A percentile compares a stretch with the other conserved stretches of the same genome.
Evolutionary conservation across 1,139 yeast species (phyloP).

Genomic region (Lodderomyces metapsilosis): DNA sequence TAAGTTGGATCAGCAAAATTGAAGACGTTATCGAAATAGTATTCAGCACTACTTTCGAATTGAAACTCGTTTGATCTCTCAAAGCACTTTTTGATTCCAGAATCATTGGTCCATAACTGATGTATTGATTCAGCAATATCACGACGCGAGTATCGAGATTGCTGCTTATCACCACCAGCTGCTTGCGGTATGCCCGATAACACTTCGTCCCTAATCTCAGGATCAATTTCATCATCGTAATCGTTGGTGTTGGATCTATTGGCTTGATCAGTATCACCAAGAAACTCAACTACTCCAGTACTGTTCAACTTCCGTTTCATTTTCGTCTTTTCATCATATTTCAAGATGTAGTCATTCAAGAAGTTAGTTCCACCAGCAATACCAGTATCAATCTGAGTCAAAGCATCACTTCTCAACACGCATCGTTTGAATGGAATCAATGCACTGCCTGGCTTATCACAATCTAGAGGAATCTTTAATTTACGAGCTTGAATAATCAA

Average conservation of each 20-base stretch:
- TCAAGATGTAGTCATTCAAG: conserved; percentile 61
- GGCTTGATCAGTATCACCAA: conserved; percentile 23
- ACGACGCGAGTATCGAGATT: conserved; percentile 17
- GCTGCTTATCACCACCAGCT: not conserved
- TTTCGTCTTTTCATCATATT: conserved; percentile 57
- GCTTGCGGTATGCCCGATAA: conserved; percentile 9
- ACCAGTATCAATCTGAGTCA: conserved; percentile 63
- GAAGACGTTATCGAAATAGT: conserved; percentile 68
- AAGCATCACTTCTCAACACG: conserved; percentile 55
- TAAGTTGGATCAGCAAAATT: conserved; percentile 66
- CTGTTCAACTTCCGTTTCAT: conserved; percentile 50
- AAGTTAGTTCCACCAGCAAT: conserved; percentile 68
- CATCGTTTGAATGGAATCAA: conserved; percentile 47
- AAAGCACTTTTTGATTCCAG: conserved; percentile 63
- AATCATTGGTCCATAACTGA: conserved; percentile 65
- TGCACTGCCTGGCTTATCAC: conserved; percentile 53
- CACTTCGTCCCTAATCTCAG: conserved; percentile 16
- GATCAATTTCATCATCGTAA: conserved; percentile 13
- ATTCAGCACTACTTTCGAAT: conserved; percentile 74
- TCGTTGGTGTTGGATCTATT: conserved; percentile 15
- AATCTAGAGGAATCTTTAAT: conserved; percentile 56
- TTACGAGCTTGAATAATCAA: conserved; percentile 71
- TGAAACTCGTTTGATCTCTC: conserved; percentile 74
- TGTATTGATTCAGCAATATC: conserved; percentile 69
- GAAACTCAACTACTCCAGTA: conserved; percentile 48